Conservation (phyloP, 2,329 filamentous ascomycete genomes). For the Graphilbum sp. region DNA sequence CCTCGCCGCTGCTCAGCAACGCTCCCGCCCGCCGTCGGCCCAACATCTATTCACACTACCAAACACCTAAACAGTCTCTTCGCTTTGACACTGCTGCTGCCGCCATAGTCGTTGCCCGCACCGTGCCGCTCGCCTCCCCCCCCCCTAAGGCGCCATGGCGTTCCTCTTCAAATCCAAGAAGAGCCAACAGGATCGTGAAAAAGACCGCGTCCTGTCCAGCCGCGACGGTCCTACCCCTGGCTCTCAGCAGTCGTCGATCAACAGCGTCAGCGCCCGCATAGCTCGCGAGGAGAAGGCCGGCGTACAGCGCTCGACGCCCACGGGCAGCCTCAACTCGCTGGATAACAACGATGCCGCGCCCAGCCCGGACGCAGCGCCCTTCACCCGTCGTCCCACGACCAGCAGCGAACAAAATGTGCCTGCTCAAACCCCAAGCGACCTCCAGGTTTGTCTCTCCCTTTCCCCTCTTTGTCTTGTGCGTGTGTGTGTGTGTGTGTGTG, state of each 20-base stretch:
- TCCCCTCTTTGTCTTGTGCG: background rate
- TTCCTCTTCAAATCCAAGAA: conserved; percentile 77
- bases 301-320: conserved; percentile 49
- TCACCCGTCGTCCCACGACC: conserved; percentile 36
- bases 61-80: no score
- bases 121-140: conserved; percentile 5
- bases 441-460: conserved; percentile 6
- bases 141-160: conserved; percentile 39
- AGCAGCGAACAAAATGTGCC: conserved; percentile 26
- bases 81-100: background rate
- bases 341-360: conserved; percentile 40
- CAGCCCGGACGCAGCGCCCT: conserved; percentile 48
- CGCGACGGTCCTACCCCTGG: conserved; percentile 31
- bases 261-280: conserved; percentile 30
- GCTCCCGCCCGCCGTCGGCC: no score
- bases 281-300: conserved; percentile 38
- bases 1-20: no score
- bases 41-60: no score
- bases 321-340: conserved; percentile 62
- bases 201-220: conserved; percentile 41
- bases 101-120: background rate
- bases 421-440: conserved; percentile 1
- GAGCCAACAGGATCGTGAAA: conserved; percentile 44
- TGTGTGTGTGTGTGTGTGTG: no score
- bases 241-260: conserved; percentile 29